phyloP scores from a whole-genome alignment of 176 grass and related monocot genomes.

The Oropetium thomaeum region DNA sequence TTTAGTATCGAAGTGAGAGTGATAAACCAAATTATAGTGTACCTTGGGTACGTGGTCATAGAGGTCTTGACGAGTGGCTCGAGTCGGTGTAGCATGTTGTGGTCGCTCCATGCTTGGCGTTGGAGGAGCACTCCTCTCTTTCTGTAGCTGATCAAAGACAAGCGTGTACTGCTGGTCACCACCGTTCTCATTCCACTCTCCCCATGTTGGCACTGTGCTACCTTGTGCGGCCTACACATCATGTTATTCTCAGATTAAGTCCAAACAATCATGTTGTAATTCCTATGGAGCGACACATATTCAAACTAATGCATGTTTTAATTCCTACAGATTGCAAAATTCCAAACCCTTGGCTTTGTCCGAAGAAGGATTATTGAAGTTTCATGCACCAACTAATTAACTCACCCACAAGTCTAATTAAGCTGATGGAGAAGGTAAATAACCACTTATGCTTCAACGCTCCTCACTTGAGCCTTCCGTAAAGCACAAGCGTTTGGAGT shows the following conservation, averaged over 20 bases:
- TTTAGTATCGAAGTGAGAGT: neutral
- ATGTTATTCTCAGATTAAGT: neutral
- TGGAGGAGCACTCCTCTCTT: slow-evolving; percentile 27
- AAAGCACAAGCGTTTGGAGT: too few species aligned
- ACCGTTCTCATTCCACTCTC: slow-evolving; percentile 20
- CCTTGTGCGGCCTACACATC: neutral
- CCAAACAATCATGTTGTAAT: neutral
- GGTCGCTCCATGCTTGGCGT: neutral
- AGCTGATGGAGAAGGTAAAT: too few species aligned
- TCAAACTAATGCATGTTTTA: neutral
- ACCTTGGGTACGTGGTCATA: slow-evolving; percentile 23
- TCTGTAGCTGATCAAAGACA: slow-evolving; percentile 22
- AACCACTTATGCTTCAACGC: too few species aligned
- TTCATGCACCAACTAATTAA: too few species aligned
- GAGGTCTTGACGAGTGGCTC: neutral
- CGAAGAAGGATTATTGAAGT: too few species aligned
- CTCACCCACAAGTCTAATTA: too few species aligned
- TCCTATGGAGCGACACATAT: too few species aligned
- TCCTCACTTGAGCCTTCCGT: too few species aligned
- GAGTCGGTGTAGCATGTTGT: neutral
- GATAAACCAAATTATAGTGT: neutral
- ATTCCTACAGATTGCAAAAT: neutral
- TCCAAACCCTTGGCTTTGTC: too few species aligned
- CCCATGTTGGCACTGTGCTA: slow-evolving; percentile 20
- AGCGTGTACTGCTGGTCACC: slow-evolving; percentile 24